These are phyloP conservation scores for Ogataea wickerhamii DNA, from an alignment of 805 yeast genomes.

Conservation along the genomic window DNA sequence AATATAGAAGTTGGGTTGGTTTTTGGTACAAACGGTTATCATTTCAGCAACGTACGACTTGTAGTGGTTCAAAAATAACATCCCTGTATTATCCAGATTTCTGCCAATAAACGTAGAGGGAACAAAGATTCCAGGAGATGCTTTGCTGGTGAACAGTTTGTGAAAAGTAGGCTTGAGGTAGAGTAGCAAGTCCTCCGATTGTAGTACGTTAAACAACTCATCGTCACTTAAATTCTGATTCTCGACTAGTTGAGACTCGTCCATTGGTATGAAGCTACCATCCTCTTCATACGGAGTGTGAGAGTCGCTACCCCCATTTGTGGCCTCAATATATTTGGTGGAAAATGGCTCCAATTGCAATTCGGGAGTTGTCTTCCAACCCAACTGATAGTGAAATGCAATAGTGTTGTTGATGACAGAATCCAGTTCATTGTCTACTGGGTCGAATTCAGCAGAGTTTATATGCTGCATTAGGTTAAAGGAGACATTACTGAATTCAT, in stretches of 20 bases:
- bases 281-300: conserved; percentile 6
- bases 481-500: conserved; percentile 1
- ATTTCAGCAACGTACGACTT: conserved; percentile 44
- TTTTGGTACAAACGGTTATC: conserved; percentile 41
- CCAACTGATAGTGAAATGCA: conserved; percentile 1
- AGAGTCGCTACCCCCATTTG: neutral
- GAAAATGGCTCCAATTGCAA: neutral
- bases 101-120: conserved; percentile 27
- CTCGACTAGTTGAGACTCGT: conserved; percentile 35
- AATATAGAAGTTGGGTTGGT: conserved; percentile 47
- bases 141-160: conserved; percentile 20
- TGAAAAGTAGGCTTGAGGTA: conserved; percentile 28
- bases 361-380: neutral
- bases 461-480: conserved; percentile 8
- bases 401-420: conserved; percentile 10
- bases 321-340: neutral
- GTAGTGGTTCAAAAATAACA: conserved; percentile 47
- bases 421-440: conserved; percentile 5
- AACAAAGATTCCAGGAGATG: conserved; percentile 13
- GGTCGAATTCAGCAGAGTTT: conserved; percentile 10
- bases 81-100: conserved; percentile 41
- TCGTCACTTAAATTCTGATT: conserved; percentile 25
- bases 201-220: conserved; percentile 24
- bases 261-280: conserved; percentile 29
- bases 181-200: conserved; percentile 18